Base-by-base conservation (phyloP, 2,329 filamentous ascomycete genomes). In the Ceratocystis albifundus region DNA sequence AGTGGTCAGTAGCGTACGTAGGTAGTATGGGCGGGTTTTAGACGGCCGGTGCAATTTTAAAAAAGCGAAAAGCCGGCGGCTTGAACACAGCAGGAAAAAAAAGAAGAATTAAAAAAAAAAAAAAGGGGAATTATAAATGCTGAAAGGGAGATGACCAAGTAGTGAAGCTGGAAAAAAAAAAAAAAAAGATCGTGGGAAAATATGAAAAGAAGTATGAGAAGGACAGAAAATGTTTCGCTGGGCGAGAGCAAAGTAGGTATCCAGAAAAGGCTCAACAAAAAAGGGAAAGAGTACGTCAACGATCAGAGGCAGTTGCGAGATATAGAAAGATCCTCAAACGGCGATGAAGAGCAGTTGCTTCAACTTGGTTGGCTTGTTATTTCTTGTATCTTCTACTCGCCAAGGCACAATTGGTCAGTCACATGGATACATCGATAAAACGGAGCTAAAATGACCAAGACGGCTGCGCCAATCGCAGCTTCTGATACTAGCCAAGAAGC, bases 281-380 rank as follows among this genome's bases (percentile, higher is more conserved):
- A 45, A 41, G 36, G 36, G 36, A 41, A 41, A 41, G 36, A 10
- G 12, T 10, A 10, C 12, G 15, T 41, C 36, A 3, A 15, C 10
- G 28, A 41, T 22, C 62, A 64, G 28, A 63, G 25, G 44, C 61
- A 63, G 61, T 48, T 32, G 61, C 61, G 36, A 63, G 61, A 48
- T 48, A 48, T 41, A 50, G 61, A 30, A 63, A 63, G 41, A 63
- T 46, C 61, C 41, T 63, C 61, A 63, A 63, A 63, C 61, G 61
- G 44, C 25, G 61, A 63, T 63, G 61, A 48, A 63, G 44, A 48
- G 41, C 17, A 63, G 50, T 25, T 63, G 61, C 61, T 63, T 63
- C 61, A 63, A 46, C 46, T 63, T 48, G 20, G n/a, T 22, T 25
- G 5, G 36, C 36, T 41, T 41, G 36, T 12, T 41, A 41, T 41